Percentiles rank a stretch among this genome's conserved stretches.
phyloP scores from a whole-genome alignment of 2,329 filamentous ascomycete genomes.

The Aspergillus alliaceus region DNA sequence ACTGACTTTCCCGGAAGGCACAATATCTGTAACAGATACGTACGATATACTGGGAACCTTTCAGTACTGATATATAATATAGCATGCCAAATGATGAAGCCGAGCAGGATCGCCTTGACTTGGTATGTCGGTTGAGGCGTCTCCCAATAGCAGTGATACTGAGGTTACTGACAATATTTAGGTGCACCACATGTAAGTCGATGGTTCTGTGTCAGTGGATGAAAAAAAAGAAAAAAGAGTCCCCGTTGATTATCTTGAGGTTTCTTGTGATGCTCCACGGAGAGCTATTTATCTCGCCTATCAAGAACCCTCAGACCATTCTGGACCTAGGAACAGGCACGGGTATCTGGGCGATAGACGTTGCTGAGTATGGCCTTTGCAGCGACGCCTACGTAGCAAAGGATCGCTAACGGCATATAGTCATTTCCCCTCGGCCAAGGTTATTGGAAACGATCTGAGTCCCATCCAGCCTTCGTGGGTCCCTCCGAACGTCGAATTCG shows the following conservation, averaged over 20 bases:
- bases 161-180: not conserved
- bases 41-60: rapidly evolving
- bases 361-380: not conserved
- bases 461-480: constrained; percentile 49
- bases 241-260: not conserved
- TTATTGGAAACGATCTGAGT: constrained; percentile 50
- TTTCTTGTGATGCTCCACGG: not conserved
- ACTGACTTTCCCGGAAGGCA: not conserved
- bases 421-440: constrained; percentile 29
- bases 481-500: constrained; percentile 31
- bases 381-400: not conserved
- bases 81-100: not conserved
- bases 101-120: not conserved
- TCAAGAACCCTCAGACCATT: not conserved
- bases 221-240: not conserved
- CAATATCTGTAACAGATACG: not conserved
- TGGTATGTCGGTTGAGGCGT: not conserved
- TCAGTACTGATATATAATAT: not conserved
- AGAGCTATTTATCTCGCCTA: not conserved
- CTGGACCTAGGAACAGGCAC: constrained; percentile 9
- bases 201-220: not conserved
- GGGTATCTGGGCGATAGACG: constrained; percentile 16
- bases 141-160: no score
- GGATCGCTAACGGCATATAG: not conserved
- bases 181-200: not conserved